Conservation (phyloP, 495 filamentous ascomycete species). For the Aspergillus kassunensis region DNA sequence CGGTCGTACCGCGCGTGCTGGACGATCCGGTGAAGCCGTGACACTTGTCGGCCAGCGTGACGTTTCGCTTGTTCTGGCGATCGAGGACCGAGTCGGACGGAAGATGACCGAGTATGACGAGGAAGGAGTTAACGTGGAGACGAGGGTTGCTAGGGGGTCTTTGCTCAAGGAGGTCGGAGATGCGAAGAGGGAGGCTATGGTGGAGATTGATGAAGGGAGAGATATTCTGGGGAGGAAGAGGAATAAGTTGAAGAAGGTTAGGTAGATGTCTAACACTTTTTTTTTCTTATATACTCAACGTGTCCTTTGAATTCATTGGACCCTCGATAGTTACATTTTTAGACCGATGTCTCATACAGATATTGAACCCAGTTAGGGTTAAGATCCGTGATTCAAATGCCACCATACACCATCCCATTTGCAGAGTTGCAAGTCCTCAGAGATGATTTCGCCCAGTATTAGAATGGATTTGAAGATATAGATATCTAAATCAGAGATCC, state of each 20-base stretch:
- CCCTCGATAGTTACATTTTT: too few species aligned
- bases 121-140: slow-evolving; percentile 87
- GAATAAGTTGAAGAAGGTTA: slow-evolving; percentile 46
- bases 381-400: too few species aligned
- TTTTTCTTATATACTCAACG: neutral
- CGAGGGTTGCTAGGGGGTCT: slow-evolving; percentile 69
- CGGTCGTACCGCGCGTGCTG: slow-evolving; percentile 90
- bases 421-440: too few species aligned
- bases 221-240: slow-evolving; percentile 61
- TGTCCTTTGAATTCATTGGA: too few species aligned
- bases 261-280: slow-evolving; percentile 22
- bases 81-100: slow-evolving; percentile 76
- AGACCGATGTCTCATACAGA: too few species aligned
- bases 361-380: too few species aligned
- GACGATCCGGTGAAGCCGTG: slow-evolving; percentile 72
- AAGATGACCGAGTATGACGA: slow-evolving; percentile 80
- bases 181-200: slow-evolving; percentile 82
- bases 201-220: slow-evolving; percentile 87
- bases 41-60: slow-evolving; percentile 92
- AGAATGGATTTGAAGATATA: too few species aligned
- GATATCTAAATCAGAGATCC: too few species aligned
- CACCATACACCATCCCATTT: too few species aligned
- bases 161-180: slow-evolving; percentile 82
- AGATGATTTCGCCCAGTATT: too few species aligned
- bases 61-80: slow-evolving; percentile 78